Evolutionary conservation across 2,329 filamentous ascomycete species (phyloP), one percentile per base, ranked within the genome.

Genomic region (Colletotrichum gloeosporioides): DNA sequence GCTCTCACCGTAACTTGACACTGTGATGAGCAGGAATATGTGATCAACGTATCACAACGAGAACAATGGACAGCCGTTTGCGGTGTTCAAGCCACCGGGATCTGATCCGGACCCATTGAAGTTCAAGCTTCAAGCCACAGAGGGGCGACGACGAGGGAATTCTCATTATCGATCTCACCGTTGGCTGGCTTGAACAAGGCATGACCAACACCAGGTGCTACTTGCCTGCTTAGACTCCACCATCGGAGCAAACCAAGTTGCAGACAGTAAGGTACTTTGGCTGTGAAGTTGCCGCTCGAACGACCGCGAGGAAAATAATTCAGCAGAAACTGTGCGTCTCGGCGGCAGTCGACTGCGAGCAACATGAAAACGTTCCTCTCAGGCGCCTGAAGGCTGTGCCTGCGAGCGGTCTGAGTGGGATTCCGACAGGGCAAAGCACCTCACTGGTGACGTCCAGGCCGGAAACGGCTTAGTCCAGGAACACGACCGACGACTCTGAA

Each of bases 401-500:
- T 18, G 62, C 32, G 32, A 49, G 32, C 27, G 32, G 25, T 31
- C 29, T 25, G 8, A 49, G 44, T 31, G 16, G 61, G 57, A 73
- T 76, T 69, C 25, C 36, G n/a, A 76, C 74, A 73, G 64, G 70
- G 64, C 44, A 10, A 18, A 25, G 57, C 31, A 29, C 10, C 18
- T 8, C 22, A 18, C 57, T 12, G 6, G 34, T 22, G 25, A 15
- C 18, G 15, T 22, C 31, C 36, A 59, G 13, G 39, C 64, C 64
- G n/a, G 44, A 76, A 77, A 8, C 7, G 53, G 75, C 15, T 61
- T 77, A 66, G 75, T 69, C 7, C 73, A 76, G 75, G 75, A 71
- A 77, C 75, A 76, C 64, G 25, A 75, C 68, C 65, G 73, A 71
- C 62, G 22, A 76, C 59, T 77, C 75, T 77, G 75, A 77, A 77